Evolutionary conservation across 2,329 filamentous ascomycete species (phyloP), one percentile per base, ranked within the genome.

Genomic region (Trichoderma aggressivum): DNA sequence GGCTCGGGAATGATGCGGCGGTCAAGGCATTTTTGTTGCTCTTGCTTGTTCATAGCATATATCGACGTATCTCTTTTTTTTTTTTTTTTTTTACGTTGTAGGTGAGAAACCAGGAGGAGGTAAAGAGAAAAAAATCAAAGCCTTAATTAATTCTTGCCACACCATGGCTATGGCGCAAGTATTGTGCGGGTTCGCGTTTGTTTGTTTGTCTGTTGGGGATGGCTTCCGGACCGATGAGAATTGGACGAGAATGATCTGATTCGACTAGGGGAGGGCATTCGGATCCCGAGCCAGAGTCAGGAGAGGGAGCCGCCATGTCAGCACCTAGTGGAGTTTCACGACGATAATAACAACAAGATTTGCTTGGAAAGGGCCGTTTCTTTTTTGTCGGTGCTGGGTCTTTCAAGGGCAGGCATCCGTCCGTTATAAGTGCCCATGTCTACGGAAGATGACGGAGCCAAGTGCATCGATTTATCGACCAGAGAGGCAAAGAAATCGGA

Each of bases 1-100:
- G 72, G 67, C 67, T 43, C 47, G 16, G 67, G 28, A 58, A 62
- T 28, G 67, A 26, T 30, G 43, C 67, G 68, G 59, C 58, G 60
- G 60, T 28, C 26, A 70, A 63, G 68, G 68, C 68, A 70, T 70
- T 64, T 70, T 70, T n/a, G 60, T 28, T 66, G 63, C 63, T 66
- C 43, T n/a, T 47, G 43, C n/a, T 50, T 56, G 28, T 55, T 59
- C 26, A 64, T 58, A 65, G 60, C 59, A 70, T 70, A 53, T 64
- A 58, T 59, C 60, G 68, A 64, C 53, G 60, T 43, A 39, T 34
- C 32, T 11, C 10, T 67, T n/a, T n/a, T n/a, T n/a, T n/a, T n/a
- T n/a, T n/a, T n/a, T 39, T 7, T 12, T 39, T 36, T 36, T 39
- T 39, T 70, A 60, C 65, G 36, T 34, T 50, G 65, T 50, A 68